Conservation (phyloP, 805 yeast species). For the Metschnikowia anglica region DNA sequence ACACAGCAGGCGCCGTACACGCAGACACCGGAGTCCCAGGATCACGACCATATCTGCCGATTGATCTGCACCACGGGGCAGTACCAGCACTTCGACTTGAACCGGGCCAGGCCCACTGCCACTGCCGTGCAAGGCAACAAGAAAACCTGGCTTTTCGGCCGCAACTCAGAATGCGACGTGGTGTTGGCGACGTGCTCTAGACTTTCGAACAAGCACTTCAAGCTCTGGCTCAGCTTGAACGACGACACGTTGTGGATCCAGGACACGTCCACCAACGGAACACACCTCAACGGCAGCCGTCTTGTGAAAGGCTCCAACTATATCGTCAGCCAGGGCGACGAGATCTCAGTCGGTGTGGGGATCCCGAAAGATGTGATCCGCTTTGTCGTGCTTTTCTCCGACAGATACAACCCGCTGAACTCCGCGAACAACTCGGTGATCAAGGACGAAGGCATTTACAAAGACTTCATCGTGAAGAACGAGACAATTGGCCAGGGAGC, state of each 20-base stretch:
- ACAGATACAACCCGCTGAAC: conserved; percentile 34
- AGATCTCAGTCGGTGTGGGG: conserved; percentile 86
- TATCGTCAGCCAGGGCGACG: conserved; percentile 88
- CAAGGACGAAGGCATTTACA: conserved; percentile 56
- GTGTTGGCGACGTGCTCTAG: conserved; percentile 57
- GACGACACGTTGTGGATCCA: conserved; percentile 58
- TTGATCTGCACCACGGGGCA: conserved; percentile 62
- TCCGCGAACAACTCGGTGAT: conserved; percentile 29
- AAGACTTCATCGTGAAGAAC: conserved; percentile 72
- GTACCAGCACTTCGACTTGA: conserved; percentile 47
- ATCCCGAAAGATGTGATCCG: conserved; percentile 64
- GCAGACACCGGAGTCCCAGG: conserved; percentile 17
- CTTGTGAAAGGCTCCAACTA: conserved; percentile 76
- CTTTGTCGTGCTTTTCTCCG: conserved; percentile 52
- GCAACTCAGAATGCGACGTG: conserved; percentile 66
- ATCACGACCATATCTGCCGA: conserved; percentile 46
- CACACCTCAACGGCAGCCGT: conserved; percentile 73
- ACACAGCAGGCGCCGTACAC: conserved; percentile 21
- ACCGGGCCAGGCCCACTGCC: conserved; percentile 25
- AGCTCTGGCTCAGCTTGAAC: conserved; percentile 62
- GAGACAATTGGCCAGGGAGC: conserved; percentile 98
- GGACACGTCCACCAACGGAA: conserved; percentile 90
- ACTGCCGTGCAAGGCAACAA: conserved; percentile 21
- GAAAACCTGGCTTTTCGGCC: conserved; percentile 69
- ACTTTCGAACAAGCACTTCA: conserved; percentile 72